Percentiles rank a stretch among this genome's conserved stretches.
Evolutionary conservation across 1,284 basidiomycete genomes (phyloP).

Genomic region (Boletus calvinii): DNA sequence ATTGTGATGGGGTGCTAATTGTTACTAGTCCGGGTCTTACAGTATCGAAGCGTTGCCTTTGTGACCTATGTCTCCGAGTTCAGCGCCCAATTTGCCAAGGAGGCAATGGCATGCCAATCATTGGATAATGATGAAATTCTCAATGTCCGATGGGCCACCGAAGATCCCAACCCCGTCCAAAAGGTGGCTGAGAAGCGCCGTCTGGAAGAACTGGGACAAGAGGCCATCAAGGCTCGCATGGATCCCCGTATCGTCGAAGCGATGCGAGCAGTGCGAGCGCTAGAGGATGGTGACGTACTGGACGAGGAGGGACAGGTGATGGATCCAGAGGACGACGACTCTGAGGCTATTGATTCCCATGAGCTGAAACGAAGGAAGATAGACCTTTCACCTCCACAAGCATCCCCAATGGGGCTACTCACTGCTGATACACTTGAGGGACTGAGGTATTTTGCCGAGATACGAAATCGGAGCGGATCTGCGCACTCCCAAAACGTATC

Average conservation of each 20-base stretch:
- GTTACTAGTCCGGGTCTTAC: slow-evolving; percentile 78
- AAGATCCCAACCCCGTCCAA: slow-evolving; percentile 90
- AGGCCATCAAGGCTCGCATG: slow-evolving; percentile 81
- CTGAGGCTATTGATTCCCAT: slow-evolving; percentile 39
- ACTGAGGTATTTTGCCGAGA: slow-evolving; percentile 82
- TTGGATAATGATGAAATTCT: slow-evolving; percentile 97
- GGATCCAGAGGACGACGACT: slow-evolving; percentile 30
- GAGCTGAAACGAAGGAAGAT: slow-evolving; percentile 42
- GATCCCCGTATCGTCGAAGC: slow-evolving; percentile 86
- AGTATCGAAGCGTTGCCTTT: slow-evolving; percentile 95
- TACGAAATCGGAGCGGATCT: slow-evolving; percentile 57
- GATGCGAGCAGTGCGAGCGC: slow-evolving; percentile 74
- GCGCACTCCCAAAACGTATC: slow-evolving; percentile 4
- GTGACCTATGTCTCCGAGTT: slow-evolving; percentile 91
- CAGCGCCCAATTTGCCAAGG: slow-evolving; percentile 95
- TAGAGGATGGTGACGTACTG: slow-evolving; percentile 76
- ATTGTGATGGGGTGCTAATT: slow-evolving; percentile 9
- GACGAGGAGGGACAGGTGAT: slow-evolving; percentile 45
- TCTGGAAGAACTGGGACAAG: slow-evolving; percentile 78
- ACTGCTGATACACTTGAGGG: slow-evolving; percentile 82
- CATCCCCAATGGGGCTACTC: slow-evolving; percentile 54
- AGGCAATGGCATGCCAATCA: slow-evolving; percentile 98
- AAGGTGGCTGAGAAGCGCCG: slow-evolving; percentile 83
- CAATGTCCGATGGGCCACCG: slow-evolving; percentile 97
- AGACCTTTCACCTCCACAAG: slow-evolving; percentile 21